These are phyloP conservation scores for Lachnellula willkommii DNA, from an alignment of 2,329 filamentous ascomycete genomes.

Conservation along the genomic window DNA sequence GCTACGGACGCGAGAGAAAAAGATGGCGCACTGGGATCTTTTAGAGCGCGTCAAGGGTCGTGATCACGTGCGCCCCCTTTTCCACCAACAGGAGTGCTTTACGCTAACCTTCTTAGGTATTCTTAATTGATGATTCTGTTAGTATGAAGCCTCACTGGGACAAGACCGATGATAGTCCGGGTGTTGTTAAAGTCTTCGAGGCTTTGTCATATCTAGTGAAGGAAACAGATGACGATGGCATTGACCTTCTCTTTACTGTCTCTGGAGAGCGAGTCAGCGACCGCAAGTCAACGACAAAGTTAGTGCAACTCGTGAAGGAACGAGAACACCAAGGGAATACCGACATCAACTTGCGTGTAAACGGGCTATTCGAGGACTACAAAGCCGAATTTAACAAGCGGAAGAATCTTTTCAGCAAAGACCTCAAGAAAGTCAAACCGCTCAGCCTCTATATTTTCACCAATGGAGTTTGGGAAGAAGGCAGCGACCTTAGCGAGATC, in stretches of 20 bases:
- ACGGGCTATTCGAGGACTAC: conserved; percentile 6
- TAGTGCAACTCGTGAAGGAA: neutral
- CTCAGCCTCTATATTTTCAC: conserved; percentile 18
- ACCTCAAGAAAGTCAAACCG: neutral
- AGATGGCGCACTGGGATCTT: neutral
- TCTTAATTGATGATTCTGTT: conserved; percentile 11
- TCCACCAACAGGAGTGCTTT: neutral
- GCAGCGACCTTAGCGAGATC: neutral
- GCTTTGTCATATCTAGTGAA: conserved; percentile 13
- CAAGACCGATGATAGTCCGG: neutral
- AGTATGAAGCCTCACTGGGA: conserved; percentile 9
- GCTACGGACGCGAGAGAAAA: neutral
- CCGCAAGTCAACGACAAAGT: neutral
- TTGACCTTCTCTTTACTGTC: conserved; percentile 12
- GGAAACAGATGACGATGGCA: conserved; percentile 4
- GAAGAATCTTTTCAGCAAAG: neutral
- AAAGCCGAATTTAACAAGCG: neutral
- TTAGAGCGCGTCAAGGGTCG: conserved; percentile 1
- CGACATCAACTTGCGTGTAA: conserved; percentile 6
- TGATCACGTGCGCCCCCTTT: conserved; percentile 6
- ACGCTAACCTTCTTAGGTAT: conserved; percentile 7
- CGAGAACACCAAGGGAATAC: neutral
- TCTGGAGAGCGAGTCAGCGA: neutral
- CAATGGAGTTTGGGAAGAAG: conserved; percentile 13
- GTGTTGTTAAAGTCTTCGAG: conserved; percentile 2